Conservation (phyloP, 2,329 filamentous ascomycete genomes). For the Aspergillus ruber region DNA sequence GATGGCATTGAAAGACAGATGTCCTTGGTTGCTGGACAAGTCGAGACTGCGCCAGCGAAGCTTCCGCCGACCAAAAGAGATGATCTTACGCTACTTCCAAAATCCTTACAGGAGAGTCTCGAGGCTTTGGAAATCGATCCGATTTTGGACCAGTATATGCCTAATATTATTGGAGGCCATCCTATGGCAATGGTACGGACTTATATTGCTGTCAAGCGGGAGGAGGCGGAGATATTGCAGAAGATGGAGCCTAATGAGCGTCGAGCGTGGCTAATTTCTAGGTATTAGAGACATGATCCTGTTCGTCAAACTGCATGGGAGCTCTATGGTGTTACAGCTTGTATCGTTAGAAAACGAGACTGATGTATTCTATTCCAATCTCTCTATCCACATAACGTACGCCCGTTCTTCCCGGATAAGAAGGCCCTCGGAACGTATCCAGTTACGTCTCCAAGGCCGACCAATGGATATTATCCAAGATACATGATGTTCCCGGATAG, state of each 20-base stretch:
- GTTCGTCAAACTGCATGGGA: no score
- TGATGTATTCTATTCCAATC: no score
- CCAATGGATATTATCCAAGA: no score
- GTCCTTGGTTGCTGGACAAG: neutral
- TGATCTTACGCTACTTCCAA: neutral
- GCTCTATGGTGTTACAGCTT: no score
- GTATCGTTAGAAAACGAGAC: no score
- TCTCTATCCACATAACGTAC: no score
- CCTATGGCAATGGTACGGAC: neutral
- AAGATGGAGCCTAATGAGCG: neutral
- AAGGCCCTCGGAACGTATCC: no score
- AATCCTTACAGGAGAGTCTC: neutral
- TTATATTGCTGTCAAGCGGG: neutral
- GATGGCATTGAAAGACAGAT: constrained; percentile 4
- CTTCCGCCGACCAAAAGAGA: neutral
- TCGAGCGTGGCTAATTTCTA: neutral
- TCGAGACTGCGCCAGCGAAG: neutral
- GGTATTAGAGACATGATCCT: neutral
- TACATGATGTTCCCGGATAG: no score
- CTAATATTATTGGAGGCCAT: no score
- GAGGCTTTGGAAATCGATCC: neutral
- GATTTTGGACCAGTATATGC: neutral
- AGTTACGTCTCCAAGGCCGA: no score
- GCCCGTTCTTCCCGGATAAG: no score
- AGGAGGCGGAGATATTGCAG: neutral